These are phyloP conservation scores for Chalciporus piperatus DNA, from an alignment of 768 basidiomycete genomes.

Conservation along the genomic window DNA sequence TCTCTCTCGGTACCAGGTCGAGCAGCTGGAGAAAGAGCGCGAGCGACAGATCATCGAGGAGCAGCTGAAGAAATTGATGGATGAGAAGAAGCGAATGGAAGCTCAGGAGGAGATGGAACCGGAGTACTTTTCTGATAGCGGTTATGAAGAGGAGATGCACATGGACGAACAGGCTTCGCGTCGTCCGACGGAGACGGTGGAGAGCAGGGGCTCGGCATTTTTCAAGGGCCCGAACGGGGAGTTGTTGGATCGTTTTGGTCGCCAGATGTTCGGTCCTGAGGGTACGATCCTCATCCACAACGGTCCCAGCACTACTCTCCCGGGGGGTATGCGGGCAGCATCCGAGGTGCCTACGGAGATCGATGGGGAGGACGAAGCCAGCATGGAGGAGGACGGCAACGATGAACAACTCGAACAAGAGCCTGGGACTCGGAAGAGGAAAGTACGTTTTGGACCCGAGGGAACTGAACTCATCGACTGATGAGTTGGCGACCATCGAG, in stretches of 20 bases:
- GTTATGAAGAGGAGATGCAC: conserved; percentile 21
- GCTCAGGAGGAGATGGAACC: background rate
- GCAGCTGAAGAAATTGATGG: conserved; percentile 17
- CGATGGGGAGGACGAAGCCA: background rate
- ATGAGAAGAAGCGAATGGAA: background rate
- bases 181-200: background rate
- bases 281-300: conserved; percentile 19
- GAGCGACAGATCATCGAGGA: conserved; percentile 6
- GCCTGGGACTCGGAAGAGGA: background rate
- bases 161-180: background rate
- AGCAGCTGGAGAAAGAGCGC: conserved; percentile 12
- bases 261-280: conserved; percentile 20
- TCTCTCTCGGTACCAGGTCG: conserved; percentile 25
- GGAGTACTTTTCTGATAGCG: conserved; percentile 1
- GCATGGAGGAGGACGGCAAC: background rate
- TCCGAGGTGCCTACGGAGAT: background rate
- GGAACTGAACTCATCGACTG: conserved; percentile 25
- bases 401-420: background rate
- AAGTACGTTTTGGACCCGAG: conserved; percentile 18
- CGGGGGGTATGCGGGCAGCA: conserved; percentile 6
- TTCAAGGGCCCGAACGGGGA: conserved; percentile 23
- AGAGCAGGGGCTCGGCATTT: background rate
- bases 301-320: background rate
- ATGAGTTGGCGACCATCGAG: background rate
- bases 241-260: conserved; percentile 17